Conservation (phyloP, 805 yeast genomes). For the Limtongia smithiae region DNA sequence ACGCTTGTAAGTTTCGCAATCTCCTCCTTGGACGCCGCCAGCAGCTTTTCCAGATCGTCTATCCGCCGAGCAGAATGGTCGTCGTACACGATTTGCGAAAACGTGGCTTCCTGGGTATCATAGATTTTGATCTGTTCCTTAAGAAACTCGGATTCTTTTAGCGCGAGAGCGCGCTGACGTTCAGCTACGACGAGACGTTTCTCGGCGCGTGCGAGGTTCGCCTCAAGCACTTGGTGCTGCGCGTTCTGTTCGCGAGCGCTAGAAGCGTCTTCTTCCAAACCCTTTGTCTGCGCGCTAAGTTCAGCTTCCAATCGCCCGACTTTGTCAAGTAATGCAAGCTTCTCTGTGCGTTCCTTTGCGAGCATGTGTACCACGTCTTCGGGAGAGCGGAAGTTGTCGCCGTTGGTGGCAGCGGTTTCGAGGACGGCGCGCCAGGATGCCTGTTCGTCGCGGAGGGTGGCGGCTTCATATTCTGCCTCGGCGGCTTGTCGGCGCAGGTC, state of each 20-base stretch:
- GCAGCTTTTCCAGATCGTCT: conserved; percentile 44
- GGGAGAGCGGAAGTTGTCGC: conserved; percentile 41
- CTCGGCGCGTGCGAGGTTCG: conserved; percentile 43
- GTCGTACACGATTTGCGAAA: conserved; percentile 26
- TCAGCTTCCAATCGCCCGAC: conserved; percentile 37
- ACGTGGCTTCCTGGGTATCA: conserved; percentile 39
- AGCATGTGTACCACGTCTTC: conserved; percentile 43
- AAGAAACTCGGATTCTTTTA: conserved; percentile 56
- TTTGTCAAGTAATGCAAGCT: conserved; percentile 33
- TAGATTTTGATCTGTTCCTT: conserved; percentile 53
- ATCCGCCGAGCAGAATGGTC: conserved; percentile 32
- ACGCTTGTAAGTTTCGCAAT: conserved; percentile 45
- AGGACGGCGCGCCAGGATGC: conserved; percentile 48
- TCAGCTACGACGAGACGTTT: conserved; percentile 41
- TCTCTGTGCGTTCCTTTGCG: conserved; percentile 37
- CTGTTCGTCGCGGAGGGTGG: conserved; percentile 47
- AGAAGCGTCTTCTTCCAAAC: conserved; percentile 32
- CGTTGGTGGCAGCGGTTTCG: conserved; percentile 40
- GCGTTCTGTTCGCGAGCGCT: conserved; percentile 33
- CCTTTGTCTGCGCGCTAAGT: conserved; percentile 22
- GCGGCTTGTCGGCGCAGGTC: conserved; percentile 46
- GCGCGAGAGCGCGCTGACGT: conserved; percentile 50
- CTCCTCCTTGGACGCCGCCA: conserved; percentile 55
- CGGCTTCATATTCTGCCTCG: conserved; percentile 49
- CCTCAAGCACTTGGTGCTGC: conserved; percentile 35